These are phyloP conservation scores for Thuidium tamariscinum DNA, from an alignment of 225 moss, liverwort and hornwort genomes.

Conservation along the genomic window DNA sequence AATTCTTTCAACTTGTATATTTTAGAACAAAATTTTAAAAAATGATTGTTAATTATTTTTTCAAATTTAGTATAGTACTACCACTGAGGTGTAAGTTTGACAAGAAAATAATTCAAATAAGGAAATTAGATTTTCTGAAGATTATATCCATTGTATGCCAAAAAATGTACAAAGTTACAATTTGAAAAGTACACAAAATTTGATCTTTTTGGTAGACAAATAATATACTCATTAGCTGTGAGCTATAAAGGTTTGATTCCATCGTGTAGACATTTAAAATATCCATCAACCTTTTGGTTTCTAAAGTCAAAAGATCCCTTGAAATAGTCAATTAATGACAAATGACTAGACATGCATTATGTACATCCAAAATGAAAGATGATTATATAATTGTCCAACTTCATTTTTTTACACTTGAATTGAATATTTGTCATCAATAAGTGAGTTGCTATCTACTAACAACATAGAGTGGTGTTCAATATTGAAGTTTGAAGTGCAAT, in stretches of 20 bases:
- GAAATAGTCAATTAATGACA: neutral
- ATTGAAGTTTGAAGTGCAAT: neutral
- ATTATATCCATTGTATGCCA: neutral
- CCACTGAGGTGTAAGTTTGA: too few relatives aligned
- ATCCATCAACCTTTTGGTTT: neutral
- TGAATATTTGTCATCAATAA: neutral
- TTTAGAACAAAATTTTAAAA: neutral
- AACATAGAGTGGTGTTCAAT: neutral
- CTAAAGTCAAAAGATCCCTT: accelerated
- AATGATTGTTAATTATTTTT: too few relatives aligned
- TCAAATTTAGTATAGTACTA: neutral
- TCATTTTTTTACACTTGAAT: neutral
- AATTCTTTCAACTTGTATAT: too few relatives aligned
- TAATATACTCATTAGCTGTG: neutral
- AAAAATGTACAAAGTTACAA: neutral
- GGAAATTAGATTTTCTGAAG: accelerated
- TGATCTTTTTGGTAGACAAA: neutral
- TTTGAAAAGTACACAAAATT: accelerated
- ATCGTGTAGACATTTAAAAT: neutral
- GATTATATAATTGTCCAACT: accelerated
- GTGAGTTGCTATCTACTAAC: neutral
- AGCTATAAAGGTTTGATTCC: neutral
- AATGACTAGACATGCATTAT: too few relatives aligned
- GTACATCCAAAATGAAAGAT: neutral
- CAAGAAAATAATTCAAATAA: neutral